Conservation (phyloP, 805 yeast species). For the Metschnikowia anglica region DNA sequence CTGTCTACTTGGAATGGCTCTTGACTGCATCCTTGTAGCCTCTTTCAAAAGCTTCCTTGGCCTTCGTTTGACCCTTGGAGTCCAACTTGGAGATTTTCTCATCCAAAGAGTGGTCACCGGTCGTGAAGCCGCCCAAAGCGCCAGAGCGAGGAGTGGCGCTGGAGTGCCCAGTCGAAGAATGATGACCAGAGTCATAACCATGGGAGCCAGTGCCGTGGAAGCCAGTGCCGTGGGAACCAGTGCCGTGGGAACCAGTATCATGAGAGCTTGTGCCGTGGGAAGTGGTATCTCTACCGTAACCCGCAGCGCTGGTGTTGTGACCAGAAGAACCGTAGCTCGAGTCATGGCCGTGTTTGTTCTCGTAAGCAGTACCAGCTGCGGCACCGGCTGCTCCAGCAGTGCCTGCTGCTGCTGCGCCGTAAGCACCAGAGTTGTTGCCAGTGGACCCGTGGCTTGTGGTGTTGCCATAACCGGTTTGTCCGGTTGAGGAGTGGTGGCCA, state of each 20-base stretch:
- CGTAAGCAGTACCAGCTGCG: slow-evolving; percentile 18
- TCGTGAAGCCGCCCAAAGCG: slow-evolving; percentile 25
- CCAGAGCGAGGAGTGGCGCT: slow-evolving; percentile 5
- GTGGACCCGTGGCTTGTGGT: too few species aligned
- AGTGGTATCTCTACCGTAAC: not conserved
- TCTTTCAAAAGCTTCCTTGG: slow-evolving; percentile 40
- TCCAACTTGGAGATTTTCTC: slow-evolving; percentile 35
- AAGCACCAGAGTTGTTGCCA: slow-evolving; percentile 10
- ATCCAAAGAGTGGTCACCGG: slow-evolving; percentile 39
- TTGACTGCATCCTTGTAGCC: slow-evolving; percentile 38
- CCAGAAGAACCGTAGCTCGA: slow-evolving; percentile 6
- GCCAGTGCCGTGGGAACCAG: not conserved
- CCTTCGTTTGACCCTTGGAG: slow-evolving; percentile 36
- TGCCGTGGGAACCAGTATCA: not conserved
- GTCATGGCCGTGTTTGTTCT: slow-evolving; percentile 9
- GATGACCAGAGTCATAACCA: slow-evolving; percentile 2
- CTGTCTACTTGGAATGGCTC: slow-evolving; percentile 9
- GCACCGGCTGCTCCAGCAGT: slow-evolving; percentile 15
- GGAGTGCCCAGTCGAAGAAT: slow-evolving; percentile 10
- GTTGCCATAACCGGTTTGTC: slow-evolving; percentile 9
- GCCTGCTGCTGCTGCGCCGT: slow-evolving; percentile 17
- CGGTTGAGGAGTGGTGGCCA: slow-evolving; percentile 8
- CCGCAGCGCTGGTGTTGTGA: not conserved
- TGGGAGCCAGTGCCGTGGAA: not conserved
- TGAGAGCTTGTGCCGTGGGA: too few species aligned